Evolutionary conservation across 2,329 filamentous ascomycete species (phyloP).

Genomic region (Fusarium albidum): DNA sequence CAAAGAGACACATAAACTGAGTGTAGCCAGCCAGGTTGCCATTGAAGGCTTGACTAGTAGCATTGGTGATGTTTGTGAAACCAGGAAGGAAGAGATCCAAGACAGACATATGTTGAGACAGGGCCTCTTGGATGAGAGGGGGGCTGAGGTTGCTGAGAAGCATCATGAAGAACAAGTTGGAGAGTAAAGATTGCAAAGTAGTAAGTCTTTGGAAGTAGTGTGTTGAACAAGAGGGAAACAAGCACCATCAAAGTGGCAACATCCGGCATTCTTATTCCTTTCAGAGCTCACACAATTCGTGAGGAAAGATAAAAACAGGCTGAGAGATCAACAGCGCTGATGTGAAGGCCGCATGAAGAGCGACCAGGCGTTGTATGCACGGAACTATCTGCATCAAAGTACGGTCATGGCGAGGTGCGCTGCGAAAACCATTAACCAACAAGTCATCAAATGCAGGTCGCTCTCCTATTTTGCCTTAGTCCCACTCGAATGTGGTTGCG

Average conservation of each 20-base stretch:
- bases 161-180: constrained; percentile 6
- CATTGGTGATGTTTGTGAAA: constrained; percentile 16
- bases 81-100: constrained; percentile 14
- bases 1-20: constrained; percentile 18
- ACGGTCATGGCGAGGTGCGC: background rate
- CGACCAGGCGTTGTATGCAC: background rate
- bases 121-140: constrained; percentile 12
- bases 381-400: background rate
- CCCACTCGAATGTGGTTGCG: too few relatives aligned
- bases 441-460: background rate
- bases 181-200: background rate
- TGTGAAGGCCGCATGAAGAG: constrained; percentile 7
- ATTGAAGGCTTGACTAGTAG: constrained; percentile 6
- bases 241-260: background rate
- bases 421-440: background rate
- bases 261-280: constrained; percentile 15
- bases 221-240: constrained; percentile 4
- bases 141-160: constrained; percentile 13
- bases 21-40: constrained; percentile 15
- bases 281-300: background rate
- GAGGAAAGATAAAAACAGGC: background rate
- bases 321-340: constrained; percentile 1
- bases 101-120: constrained; percentile 11
- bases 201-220: constrained; percentile 1
- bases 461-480: too few relatives aligned